Base-by-base conservation (phyloP, 441 rosid species). In the Pelargonium myrrhifolium region DNA sequence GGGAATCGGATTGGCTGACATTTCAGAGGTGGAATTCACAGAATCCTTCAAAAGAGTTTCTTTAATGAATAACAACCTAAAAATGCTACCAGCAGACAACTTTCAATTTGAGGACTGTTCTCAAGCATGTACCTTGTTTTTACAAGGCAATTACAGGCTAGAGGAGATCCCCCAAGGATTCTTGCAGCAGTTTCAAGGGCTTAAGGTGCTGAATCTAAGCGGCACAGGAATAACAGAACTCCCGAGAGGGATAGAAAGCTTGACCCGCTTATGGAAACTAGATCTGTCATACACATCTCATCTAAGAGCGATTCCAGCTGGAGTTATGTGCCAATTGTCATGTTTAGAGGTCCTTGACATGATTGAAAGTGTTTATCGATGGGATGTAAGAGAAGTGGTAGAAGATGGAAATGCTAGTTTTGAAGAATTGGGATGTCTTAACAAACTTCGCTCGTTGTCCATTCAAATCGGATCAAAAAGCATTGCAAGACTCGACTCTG, bases 291-390 rank as follows among this genome's bases (percentile, higher is more conserved):
- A n/a, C n/a, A n/a, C n/a, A n/a, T n/a, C n/a, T n/a, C n/a, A n/a
- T n/a, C n/a, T n/a, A n/a, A n/a, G n/a, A n/a, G n/a, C n/a, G n/a
- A n/a, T n/a, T n/a, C n/a, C n/a, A n/a, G n/a, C n/a, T n/a, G n/a
- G n/a, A n/a, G n/a, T n/a, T n/a, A n/a, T n/a, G n/a, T n/a, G n/a
- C n/a, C n/a, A n/a, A n/a, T n/a, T n/a, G n/a, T n/a, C n/a, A n/a
- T n/a, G n/a, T n/a, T n/a, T n/a, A n/a, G n/a, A n/a, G n/a, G n/a
- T n/a, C n/a, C n/a, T n/a, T n/a, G n/a, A n/a, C n/a, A n/a, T n/a
- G n/a, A n/a, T n/a, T n/a, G 71, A 74, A 42, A 78, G 77, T 60
- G 70, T 39, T 66, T 74, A 65, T 62, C 77, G 68, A 39, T 79
- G 82, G 77, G 72, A n/a, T n/a, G n/a, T n/a, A n/a, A n/a, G n/a